phyloP scores from a whole-genome alignment of 2,329 filamentous ascomycete genomes.

The Celoporthe dispersa region DNA sequence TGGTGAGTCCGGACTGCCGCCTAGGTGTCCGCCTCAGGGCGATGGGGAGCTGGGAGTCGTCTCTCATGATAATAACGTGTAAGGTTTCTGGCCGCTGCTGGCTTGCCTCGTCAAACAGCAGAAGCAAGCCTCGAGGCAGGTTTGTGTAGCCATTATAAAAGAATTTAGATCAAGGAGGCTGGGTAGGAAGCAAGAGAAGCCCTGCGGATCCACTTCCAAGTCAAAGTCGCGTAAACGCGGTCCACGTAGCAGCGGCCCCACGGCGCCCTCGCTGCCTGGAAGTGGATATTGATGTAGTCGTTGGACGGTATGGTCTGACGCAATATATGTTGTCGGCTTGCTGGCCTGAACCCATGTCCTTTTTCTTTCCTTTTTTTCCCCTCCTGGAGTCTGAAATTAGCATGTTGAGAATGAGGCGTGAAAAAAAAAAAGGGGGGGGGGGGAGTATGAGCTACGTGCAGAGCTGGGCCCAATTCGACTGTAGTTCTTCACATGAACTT shows the following conservation, averaged over 20 bases:
- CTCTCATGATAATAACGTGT: neutral
- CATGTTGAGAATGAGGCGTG: neutral
- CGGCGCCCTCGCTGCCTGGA: conserved; percentile 5
- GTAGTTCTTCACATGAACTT: neutral
- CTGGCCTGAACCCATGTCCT: neutral
- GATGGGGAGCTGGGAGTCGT: conserved; percentile 9
- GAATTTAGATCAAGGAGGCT: neutral
- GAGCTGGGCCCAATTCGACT: neutral
- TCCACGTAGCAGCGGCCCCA: conserved; percentile 19
- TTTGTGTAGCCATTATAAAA: neutral
- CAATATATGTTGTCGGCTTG: neutral
- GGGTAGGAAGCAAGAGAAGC: neutral
- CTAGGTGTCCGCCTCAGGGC: conserved; percentile 24
- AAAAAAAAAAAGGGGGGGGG: neutral
- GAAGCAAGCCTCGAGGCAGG: neutral
- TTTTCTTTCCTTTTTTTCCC: neutral
- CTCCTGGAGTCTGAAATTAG: neutral
- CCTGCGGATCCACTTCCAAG: conserved; percentile 12
- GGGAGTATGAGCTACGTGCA: too few species aligned
- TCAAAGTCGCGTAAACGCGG: conserved; percentile 19
- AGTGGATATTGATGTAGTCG: neutral
- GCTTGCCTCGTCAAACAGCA: neutral
- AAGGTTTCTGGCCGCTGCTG: neutral
- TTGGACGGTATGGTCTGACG: neutral
- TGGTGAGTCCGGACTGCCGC: neutral